A percentile compares a stretch with the other conserved stretches of the same genome.
phyloP scores from a whole-genome alignment of 768 basidiomycete genomes.

The Lentinula edodes region DNA sequence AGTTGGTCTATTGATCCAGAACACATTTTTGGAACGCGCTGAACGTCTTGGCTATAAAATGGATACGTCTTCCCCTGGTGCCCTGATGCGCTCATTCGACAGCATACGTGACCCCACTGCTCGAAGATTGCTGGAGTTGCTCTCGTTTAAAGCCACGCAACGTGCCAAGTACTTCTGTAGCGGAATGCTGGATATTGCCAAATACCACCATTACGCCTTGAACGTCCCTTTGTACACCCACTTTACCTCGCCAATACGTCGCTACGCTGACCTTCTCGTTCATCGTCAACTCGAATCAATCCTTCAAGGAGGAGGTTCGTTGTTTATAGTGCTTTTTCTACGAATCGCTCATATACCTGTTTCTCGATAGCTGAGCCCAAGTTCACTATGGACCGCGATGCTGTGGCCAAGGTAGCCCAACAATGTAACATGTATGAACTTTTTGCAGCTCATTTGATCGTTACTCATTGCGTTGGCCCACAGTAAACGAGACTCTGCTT shows the following conservation, averaged over 20 bases:
- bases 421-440: constrained; percentile 88
- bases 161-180: constrained; percentile 98
- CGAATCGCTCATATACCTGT: constrained; percentile 2
- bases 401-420: constrained; percentile 95
- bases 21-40: constrained; percentile 74
- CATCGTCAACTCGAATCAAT: constrained; percentile 95
- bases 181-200: constrained; percentile 98
- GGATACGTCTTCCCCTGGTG: constrained; percentile 72
- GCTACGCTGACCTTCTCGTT: constrained; percentile 90
- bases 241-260: constrained; percentile 89
- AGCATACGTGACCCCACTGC: constrained; percentile 67
- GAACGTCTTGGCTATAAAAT: constrained; percentile 77
- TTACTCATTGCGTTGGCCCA: constrained; percentile 7
- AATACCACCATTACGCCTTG: constrained; percentile 91
- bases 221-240: constrained; percentile 90
- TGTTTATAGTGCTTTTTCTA: not conserved
- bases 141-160: constrained; percentile 89
- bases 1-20: constrained; percentile 36
- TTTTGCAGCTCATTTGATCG: not conserved
- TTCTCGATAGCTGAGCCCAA: constrained; percentile 59
- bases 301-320: constrained; percentile 62
- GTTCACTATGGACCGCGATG: constrained; percentile 96
- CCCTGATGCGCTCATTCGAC: constrained; percentile 83
- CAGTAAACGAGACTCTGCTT: constrained; percentile 88
- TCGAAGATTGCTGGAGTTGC: constrained; percentile 72